Conservation (phyloP, 1,284 basidiomycete species). For the Mycosarcoma maydis region DNA sequence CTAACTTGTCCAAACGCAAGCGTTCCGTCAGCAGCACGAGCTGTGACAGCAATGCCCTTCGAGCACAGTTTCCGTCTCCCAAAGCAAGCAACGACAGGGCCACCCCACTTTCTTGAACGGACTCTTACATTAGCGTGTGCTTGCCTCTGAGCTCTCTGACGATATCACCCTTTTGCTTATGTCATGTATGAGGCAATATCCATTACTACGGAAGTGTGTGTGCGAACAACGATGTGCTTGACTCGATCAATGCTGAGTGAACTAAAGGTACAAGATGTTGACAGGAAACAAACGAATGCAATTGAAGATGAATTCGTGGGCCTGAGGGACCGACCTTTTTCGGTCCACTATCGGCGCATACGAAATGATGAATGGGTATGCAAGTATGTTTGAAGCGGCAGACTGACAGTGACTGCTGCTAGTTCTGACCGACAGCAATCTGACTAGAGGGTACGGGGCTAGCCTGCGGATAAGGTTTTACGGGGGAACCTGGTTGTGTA, state of each 20-base stretch:
- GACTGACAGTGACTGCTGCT: not conserved
- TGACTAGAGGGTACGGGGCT: conserved; percentile 29
- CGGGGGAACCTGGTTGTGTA: conserved; percentile 39
- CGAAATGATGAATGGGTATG: too few relatives aligned
- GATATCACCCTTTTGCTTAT: too few relatives aligned
- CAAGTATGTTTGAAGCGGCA: too few relatives aligned
- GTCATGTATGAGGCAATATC: too few relatives aligned
- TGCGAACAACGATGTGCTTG: not conserved
- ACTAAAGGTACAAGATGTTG: not conserved
- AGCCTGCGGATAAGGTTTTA: conserved; percentile 37
- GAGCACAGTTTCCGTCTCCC: not conserved
- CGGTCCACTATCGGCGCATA: not conserved
- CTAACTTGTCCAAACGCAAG: conserved; percentile 7
- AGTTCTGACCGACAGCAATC: conserved; percentile 38
- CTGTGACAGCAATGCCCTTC: not conserved
- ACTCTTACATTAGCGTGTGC: too few relatives aligned
- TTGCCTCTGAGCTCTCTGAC: too few relatives aligned
- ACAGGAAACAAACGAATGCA: not conserved
- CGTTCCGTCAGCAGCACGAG: not conserved
- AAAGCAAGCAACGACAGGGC: too few relatives aligned
- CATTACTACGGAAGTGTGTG: conserved; percentile 2
- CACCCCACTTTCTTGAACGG: too few relatives aligned
- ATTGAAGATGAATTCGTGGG: too few relatives aligned
- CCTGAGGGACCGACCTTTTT: conserved; percentile 11
- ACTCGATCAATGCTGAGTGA: not conserved